Base-by-base conservation (phyloP, 2,329 filamentous ascomycete genomes). In the Penicillium sp. region DNA sequence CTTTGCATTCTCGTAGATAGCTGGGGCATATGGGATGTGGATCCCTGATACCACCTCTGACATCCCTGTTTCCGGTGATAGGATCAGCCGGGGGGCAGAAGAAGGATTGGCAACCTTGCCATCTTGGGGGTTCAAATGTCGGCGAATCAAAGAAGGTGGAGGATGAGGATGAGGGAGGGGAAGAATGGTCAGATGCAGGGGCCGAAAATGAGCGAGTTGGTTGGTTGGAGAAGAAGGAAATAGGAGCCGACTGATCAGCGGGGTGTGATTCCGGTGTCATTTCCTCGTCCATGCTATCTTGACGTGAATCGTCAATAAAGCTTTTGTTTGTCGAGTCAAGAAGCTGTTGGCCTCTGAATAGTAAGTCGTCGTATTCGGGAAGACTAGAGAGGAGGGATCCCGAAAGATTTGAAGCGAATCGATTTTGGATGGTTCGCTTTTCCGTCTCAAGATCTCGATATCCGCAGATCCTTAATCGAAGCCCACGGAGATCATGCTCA, bases 401-500 rank as follows among this genome's bases (percentile, higher is more conserved):
- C 61, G 56, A 55, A 36, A 63, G 40, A 36, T 47, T 52, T n/a
- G 54, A 59, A 9, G 58, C 61, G 4, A 61, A 49, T 53, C 60
- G 65, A 40, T 62, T 74, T 43, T 76, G 70, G 54, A 79, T 70
- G 9, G 67, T 64, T 53, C 71, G 61, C 58, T 78, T 79, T 64
- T 85, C 82, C 22, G 78, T 70, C 28, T 76, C 72, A 55, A 85
- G 75, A 49, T 84, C 82, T 60, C 80, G 74, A 61, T 79, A 84
- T 17, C 82, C 82, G 63, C 82, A 85, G 46, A 84, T 82, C 36
- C 82, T 75, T 28, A 84, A 73, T 50, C 82, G 81, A 19, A 84
- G 73, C 14, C 78, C 81, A 26, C 82, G 78, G 42, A 85, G 78
- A 60, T 85, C 82, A 65, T 85, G 82, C 61, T 84, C 82, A 61